Conservation (phyloP, 2,329 filamentous ascomycete species). For the Monosporascus sp. region DNA sequence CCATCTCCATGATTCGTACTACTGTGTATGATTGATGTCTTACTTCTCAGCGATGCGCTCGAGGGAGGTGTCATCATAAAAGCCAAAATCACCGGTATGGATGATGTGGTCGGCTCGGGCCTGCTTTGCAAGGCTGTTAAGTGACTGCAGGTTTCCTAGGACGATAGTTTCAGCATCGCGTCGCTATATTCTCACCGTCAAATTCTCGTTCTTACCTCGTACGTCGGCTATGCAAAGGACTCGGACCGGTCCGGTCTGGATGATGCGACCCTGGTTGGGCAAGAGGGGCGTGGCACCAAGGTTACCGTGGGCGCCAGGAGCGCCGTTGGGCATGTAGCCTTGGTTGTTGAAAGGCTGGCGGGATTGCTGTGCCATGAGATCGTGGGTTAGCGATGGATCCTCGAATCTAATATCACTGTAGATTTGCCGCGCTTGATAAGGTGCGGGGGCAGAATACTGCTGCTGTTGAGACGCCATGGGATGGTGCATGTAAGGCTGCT, state of each 20-base stretch:
- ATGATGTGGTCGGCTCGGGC: conserved; percentile 96
- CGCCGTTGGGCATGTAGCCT: conserved; percentile 61
- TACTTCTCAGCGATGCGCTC: conserved; percentile 98
- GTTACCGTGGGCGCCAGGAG: conserved; percentile 37
- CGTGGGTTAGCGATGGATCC: conserved; percentile 10
- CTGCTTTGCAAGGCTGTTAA: conserved; percentile 94
- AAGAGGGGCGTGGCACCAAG: conserved; percentile 56
- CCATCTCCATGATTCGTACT: neutral
- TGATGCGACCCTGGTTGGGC: conserved; percentile 61
- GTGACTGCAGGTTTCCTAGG: conserved; percentile 84
- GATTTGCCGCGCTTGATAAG: neutral
- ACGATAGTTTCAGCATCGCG: conserved; percentile 11
- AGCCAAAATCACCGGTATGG: conserved; percentile 97
- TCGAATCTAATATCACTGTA: conserved; percentile 11
- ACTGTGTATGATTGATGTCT: conserved; percentile 29
- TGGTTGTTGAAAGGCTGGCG: conserved; percentile 42
- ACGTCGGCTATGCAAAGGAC: conserved; percentile 69
- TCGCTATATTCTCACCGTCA: conserved; percentile 3
- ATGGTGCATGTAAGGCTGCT: neutral
- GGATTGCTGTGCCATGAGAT: conserved; percentile 24
- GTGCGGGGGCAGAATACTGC: neutral
- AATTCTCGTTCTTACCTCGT: conserved; percentile 47
- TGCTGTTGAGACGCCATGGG: neutral
- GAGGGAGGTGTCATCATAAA: conserved; percentile 93
- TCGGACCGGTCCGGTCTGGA: conserved; percentile 61